Base-by-base conservation (phyloP, 2,329 filamentous ascomycete genomes). In the Fusarium musae region DNA sequence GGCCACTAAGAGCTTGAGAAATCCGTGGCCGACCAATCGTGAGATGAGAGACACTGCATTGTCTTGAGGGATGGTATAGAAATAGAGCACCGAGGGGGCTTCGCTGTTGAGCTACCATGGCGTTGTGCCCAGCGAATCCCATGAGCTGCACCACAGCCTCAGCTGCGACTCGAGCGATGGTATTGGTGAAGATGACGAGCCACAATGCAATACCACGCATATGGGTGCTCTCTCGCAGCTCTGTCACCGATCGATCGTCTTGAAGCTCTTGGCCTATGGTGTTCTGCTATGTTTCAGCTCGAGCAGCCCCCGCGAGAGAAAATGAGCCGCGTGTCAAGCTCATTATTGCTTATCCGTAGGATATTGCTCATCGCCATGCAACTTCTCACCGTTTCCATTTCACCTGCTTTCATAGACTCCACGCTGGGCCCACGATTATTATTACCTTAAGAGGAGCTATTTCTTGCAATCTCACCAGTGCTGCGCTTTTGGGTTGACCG, bases 161-260 rank as follows among this genome's bases (percentile, higher is more conserved):
- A 40, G 53, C 58, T 71, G 43, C 66, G 57, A 50, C 56, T 63
- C 37, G 12, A 34, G 47, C 44, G 21, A 60, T 17, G 28, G 37
- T 13, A 63, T 53, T 70, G 62, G 66, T 37, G 44, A 61, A 66
- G 67, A 60, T 49, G 44, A 53, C n/a, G 28, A 50, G 63, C 67
- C 47, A 50, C 46, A 40, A 63, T 44, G 65, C 40, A 62, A 68
- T 71, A 42, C 53, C 57, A 36, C 71, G 59, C 54, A 40, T 42
- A 57, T 65, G 73, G 62, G 60, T 69, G 62, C 71, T 73, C 64
- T 67, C 59, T 36, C 15, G 15, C 37, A 54, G 26, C 37, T 68
- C 57, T 49, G 46, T 77, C 66, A 59, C 46, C 59, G 59, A 69
- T 70, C 76, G 72, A 73, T 76, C 46, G 26, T 47, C 23, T 61